Evolutionary conservation across 768 basidiomycete species (phyloP).

Genomic region (Tulasnella sp.): DNA sequence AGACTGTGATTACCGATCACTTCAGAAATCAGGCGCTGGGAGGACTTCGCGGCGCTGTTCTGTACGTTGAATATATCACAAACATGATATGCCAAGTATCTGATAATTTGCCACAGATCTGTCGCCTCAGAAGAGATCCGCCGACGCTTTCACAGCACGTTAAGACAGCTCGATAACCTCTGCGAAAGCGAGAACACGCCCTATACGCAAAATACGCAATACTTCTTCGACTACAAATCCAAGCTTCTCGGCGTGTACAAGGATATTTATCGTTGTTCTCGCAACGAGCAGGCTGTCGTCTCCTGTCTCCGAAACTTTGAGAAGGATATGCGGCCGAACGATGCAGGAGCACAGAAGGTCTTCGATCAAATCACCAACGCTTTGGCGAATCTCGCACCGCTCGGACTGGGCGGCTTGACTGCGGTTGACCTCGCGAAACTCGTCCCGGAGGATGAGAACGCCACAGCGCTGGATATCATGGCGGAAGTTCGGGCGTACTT

Average conservation of each 20-base stretch:
- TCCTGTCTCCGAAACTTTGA: neutral
- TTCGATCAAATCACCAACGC: neutral
- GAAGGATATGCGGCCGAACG: too few species aligned
- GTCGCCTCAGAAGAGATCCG: conserved; percentile 1
- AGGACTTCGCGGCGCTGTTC: neutral
- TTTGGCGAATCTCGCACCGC: neutral
- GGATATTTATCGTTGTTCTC: neutral
- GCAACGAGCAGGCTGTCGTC: neutral
- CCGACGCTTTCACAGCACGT: neutral
- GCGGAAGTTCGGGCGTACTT: conserved; percentile 19
- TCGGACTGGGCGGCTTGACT: neutral
- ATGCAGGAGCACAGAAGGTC: too few species aligned
- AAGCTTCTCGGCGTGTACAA: conserved; percentile 7
- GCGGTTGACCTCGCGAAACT: conserved; percentile 6
- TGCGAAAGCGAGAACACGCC: conserved; percentile 4
- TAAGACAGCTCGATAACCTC: conserved; percentile 1
- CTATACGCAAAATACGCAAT: conserved; percentile 9
- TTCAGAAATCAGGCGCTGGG: neutral
- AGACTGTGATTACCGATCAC: neutral
- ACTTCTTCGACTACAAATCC: neutral
- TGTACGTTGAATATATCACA: conserved; percentile 21
- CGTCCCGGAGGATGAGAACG: neutral
- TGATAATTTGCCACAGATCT: neutral
- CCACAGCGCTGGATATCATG: conserved; percentile 15
- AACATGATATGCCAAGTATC: conserved; percentile 26